A percentile compares a stretch with the other conserved stretches of the same genome.
These are phyloP conservation scores for Amanita inopinata DNA, from an alignment of 768 basidiomycete genomes.

Conservation along the genomic window DNA sequence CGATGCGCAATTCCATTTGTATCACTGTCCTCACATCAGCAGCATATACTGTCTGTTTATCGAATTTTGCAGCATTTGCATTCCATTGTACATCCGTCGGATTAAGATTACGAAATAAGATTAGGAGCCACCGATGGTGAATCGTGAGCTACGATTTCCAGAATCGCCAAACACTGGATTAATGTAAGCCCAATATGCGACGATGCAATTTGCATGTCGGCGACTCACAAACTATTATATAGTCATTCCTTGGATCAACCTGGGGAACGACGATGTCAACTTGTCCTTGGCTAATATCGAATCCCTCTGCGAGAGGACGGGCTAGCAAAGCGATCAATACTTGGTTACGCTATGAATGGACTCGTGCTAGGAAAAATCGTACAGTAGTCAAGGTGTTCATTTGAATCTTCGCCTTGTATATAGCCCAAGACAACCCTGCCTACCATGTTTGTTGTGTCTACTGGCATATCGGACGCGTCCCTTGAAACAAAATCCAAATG, in stretches of 20 bases:
- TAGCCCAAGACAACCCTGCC: slow-evolving; percentile 38
- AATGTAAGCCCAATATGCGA: slow-evolving; percentile 4
- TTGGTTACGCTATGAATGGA: slow-evolving; percentile 5
- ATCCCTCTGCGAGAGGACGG: slow-evolving; percentile 37
- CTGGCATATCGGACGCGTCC: slow-evolving; percentile 27
- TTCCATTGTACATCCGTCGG: too few relatives aligned
- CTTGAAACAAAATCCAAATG: slow-evolving; percentile 24
- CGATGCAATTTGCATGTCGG: background rate
- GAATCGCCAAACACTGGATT: slow-evolving; percentile 44
- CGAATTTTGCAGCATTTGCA: too few relatives aligned
- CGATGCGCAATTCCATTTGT: too few relatives aligned
- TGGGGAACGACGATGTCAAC: slow-evolving; percentile 33
- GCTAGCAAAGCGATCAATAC: slow-evolving; percentile 23
- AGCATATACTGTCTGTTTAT: too few relatives aligned
- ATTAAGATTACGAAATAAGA: background rate
- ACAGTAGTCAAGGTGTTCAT: slow-evolving; percentile 42
- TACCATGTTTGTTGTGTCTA: slow-evolving; percentile 23
- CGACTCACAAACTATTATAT: slow-evolving; percentile 42
- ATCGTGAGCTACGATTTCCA: slow-evolving; percentile 40
- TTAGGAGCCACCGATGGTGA: slow-evolving; percentile 28
- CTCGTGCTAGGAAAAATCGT: slow-evolving; percentile 9
- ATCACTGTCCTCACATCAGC: too few relatives aligned
- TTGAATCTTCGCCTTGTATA: slow-evolving; percentile 23
- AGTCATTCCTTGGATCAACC: slow-evolving; percentile 26
- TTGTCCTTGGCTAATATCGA: slow-evolving; percentile 35